Evolutionary conservation across 2,329 filamentous ascomycete species (phyloP).

Genomic region (Hypoxylon sp.): DNA sequence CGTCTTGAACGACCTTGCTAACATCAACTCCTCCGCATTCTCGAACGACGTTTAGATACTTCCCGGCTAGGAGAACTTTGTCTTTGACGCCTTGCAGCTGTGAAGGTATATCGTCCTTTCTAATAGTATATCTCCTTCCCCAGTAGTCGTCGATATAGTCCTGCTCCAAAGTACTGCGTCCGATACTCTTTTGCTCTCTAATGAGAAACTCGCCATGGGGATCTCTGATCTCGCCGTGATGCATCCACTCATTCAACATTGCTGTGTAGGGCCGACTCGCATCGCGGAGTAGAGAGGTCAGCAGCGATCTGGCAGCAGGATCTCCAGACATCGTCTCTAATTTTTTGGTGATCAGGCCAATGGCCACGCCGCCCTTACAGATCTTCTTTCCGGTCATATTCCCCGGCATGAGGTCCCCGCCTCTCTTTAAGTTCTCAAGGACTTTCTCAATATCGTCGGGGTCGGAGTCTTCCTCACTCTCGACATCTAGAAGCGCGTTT

Average conservation of each 20-base stretch:
- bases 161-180: constrained; percentile 87
- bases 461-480: constrained; percentile 77
- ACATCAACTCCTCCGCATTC: constrained; percentile 97
- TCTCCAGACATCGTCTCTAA: constrained; percentile 93
- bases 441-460: constrained; percentile 92
- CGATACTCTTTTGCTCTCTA: constrained; percentile 95
- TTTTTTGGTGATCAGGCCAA: constrained; percentile 85
- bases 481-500: constrained; percentile 87
- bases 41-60: constrained; percentile 96
- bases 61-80: constrained; percentile 93
- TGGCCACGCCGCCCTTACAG: constrained; percentile 96
- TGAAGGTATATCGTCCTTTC: constrained; percentile 89
- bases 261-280: constrained; percentile 95
- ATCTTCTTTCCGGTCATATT: constrained; percentile 88
- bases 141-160: constrained; percentile 99
- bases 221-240: constrained; percentile 94
- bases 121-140: constrained; percentile 96
- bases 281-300: constrained; percentile 86
- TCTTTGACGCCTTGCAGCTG: constrained; percentile 92
- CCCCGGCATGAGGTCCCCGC: constrained; percentile 81
- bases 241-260: constrained; percentile 99
- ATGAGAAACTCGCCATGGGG: constrained; percentile 94
- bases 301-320: constrained; percentile 82
- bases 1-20: constrained; percentile 86
- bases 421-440: constrained; percentile 87